Percentiles rank a stretch among this genome's conserved stretches.
phyloP scores from a whole-genome alignment of 371 early-diverging fungal genomes.

The Zychaea mexicana region DNA sequence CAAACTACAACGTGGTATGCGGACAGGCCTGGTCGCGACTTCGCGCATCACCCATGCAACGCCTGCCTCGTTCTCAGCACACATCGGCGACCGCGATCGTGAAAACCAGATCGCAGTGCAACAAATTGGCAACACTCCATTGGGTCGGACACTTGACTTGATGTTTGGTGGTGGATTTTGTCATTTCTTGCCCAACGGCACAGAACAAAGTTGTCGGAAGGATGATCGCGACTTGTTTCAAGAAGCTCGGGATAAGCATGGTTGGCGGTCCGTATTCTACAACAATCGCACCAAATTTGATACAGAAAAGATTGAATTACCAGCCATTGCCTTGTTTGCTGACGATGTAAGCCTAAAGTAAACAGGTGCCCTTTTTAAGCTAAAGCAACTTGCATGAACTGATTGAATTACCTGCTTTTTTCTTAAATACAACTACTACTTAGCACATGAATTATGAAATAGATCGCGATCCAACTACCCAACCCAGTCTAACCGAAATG shows the following conservation, averaged over 20 bases:
- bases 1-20: constrained; percentile 64
- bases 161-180: constrained; percentile 91
- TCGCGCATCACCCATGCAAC: constrained; percentile 91
- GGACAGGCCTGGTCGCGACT: constrained; percentile 89
- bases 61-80: constrained; percentile 77
- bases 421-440: background rate
- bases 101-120: constrained; percentile 83
- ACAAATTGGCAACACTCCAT: constrained; percentile 80
- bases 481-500: constrained; percentile 91
- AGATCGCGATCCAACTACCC: constrained; percentile 66
- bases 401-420: too few species aligned
- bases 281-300: constrained; percentile 63
- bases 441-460: constrained; percentile 91
- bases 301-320: constrained; percentile 54
- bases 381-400: too few species aligned
- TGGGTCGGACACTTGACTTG: constrained; percentile 79
- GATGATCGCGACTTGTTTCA: constrained; percentile 70
- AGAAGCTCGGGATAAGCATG: constrained; percentile 52
- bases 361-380: background rate
- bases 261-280: constrained; percentile 69
- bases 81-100: constrained; percentile 73
- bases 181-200: constrained; percentile 72
- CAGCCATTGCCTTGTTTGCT: constrained; percentile 79
- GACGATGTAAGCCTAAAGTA: constrained; percentile 38
- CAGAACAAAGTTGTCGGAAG: constrained; percentile 61